Evolutionary conservation across 352 stramenopile species (phyloP), one percentile per base, ranked within the genome.

Genomic region (Globisporangium carolinianum): DNA sequence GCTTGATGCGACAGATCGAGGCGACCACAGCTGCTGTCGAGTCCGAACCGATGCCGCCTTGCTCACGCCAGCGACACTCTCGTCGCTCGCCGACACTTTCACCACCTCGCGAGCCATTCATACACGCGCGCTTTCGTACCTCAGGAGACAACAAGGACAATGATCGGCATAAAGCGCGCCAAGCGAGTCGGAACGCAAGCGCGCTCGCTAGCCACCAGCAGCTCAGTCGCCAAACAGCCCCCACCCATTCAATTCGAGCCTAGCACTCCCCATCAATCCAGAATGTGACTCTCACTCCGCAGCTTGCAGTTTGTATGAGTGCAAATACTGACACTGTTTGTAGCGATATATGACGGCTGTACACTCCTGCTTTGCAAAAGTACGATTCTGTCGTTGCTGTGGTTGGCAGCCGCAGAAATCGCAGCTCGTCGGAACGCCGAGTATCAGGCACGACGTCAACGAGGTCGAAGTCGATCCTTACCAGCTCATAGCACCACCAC

Each of bases 91-190:
- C 17, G 36, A n/a, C 45, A 47, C 42, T 15, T 46, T 46, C 17
- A 46, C 17, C 37, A 43, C 37, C 24, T 38, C 45, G 45, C 7
- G 14, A 14, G 15, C 10, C 14, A 49, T 24, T 12, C 45, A 49
- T n/a, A 53, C 45, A 24, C 43, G 15, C 17, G 8, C 54, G 62
- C 54, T 56, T 58, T 62, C 70, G 68, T 68, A 86, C 76, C 76
- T 83, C 69, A 82, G 72, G 75, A 87, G 76, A 87, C 75, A 85
- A 85, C 73, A 85, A 85, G 76, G 76, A 82, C 73, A 87, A 85
- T 87, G 75, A 62, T 46, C 62, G 41, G 37, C 15, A 18, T 48
- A 24, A 37, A 11, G 15, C 12, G 47, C 41, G 35, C 41, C 39
- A 46, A 46, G n/a, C 24, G 10, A 43, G 7, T 43, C 39, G 11